phyloP scores from a whole-genome alignment of 257 asterid genomes.

The Ocimum tenuiflorum region DNA sequence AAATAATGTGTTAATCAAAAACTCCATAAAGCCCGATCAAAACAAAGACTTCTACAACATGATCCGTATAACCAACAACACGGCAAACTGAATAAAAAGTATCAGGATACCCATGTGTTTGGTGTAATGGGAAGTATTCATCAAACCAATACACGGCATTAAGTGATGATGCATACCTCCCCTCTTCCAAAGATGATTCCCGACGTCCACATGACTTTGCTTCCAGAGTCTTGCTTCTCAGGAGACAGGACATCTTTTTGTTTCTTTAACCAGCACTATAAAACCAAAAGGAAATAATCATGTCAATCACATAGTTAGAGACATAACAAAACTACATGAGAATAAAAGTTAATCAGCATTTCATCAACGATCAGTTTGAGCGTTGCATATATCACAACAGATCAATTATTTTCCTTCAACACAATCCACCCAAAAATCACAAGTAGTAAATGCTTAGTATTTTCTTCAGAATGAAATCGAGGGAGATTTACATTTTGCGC shows the following conservation, averaged over 20 bases:
- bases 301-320: neutral
- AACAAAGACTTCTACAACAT: neutral
- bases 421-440: neutral
- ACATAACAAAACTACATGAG: neutral
- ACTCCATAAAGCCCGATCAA: neutral
- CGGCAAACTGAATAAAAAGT: neutral
- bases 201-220: slow-evolving; percentile 70
- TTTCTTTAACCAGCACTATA: slow-evolving; percentile 93
- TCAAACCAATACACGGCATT: slow-evolving; percentile 6
- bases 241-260: slow-evolving; percentile 75
- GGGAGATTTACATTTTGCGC: neutral
- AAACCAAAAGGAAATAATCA: slow-evolving; percentile 6
- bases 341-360: neutral
- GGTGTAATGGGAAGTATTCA: neutral
- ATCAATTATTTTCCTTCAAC: neutral
- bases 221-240: slow-evolving; percentile 44
- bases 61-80: neutral
- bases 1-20: slow-evolving; percentile 6
- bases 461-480: neutral
- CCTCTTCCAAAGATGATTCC: slow-evolving; percentile 79
- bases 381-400: neutral
- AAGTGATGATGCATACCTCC: slow-evolving; percentile 45
- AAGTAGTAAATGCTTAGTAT: neutral
- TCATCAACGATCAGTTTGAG: neutral
- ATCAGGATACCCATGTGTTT: neutral